Evolutionary conservation across 352 stramenopile genomes (phyloP), one percentile per base, ranked within the genome.

Genomic region (Phytophthora vignae): DNA sequence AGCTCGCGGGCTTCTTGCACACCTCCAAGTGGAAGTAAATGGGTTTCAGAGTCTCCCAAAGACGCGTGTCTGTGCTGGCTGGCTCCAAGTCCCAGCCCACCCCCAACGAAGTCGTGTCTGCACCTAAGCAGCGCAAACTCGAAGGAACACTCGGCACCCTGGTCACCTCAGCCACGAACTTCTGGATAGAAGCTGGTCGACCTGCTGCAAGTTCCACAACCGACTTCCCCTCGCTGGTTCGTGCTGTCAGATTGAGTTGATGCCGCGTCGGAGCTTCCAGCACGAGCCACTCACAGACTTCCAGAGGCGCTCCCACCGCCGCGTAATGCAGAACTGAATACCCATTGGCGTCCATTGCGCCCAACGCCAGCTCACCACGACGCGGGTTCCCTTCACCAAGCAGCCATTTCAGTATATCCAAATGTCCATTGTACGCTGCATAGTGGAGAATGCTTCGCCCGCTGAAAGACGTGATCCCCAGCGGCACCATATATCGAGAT

Each of bases 311-410:
- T 7, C 81, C 81, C 80, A 91, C 87, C 0, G 83, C 76, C 6
- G 87, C 87, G 54, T 91, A 94, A 53, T 94, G 87, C 14, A 92
- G 71, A 19, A 89, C 60, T 17, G 85, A 88, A 55, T 90, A 89
- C 9, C 80, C 81, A 33, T 87, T 92, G 6, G 73, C 62, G 50
- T 93, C 85, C 17, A 90, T 53, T 8, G 79, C 66, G 12, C 44
- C 58, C 14, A 86, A 73, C 3, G 70, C 71, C 15, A 89, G 76
- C 17, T 79, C 73, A 10, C 21, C 63, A 21, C 17, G 54, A 7
- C 64, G 65, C 3, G 64, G 33, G n/a, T 87, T 84, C 5, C 74
- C 68, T 3, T 46, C 14, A 3, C 63, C 54, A 15, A 91, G 57
- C 2, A 90, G 63, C 82, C 82, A 92, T 40, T 87, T 67, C 4